Conservation (phyloP, 2,329 filamentous ascomycete species). For the Sclerotinia nivalis region DNA sequence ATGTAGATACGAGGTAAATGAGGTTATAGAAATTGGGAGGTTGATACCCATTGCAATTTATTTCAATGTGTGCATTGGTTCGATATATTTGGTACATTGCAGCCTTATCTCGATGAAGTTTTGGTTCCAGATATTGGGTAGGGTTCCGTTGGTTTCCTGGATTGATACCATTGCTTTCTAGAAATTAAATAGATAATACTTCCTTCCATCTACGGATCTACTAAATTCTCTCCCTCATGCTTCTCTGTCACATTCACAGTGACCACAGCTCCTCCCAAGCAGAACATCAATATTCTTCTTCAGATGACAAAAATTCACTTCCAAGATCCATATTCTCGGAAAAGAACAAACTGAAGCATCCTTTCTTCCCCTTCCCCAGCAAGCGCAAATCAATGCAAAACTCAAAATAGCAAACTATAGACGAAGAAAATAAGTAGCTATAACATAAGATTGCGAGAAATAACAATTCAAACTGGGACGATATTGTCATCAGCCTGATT, state of each 20-base stretch:
- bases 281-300: neutral
- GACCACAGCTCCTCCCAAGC: neutral
- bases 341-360: neutral
- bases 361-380: too few species aligned
- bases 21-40: neutral
- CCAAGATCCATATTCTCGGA: neutral
- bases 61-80: neutral
- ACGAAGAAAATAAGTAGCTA: too few species aligned
- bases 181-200: neutral
- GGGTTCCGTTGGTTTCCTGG: neutral
- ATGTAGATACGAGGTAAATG: conserved; percentile 35
- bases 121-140: neutral
- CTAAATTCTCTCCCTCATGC: neutral
- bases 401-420: too few species aligned
- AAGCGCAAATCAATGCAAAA: too few species aligned
- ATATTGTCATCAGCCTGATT: too few species aligned
- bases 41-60: neutral
- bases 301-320: neutral
- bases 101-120: neutral
- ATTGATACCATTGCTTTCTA: neutral
- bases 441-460: too few species aligned
- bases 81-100: neutral
- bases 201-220: neutral
- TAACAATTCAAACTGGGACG: too few species aligned
- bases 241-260: neutral